phyloP scores from a whole-genome alignment of 2,329 filamentous ascomycete genomes.

The Pestalotiopsis sp. region DNA sequence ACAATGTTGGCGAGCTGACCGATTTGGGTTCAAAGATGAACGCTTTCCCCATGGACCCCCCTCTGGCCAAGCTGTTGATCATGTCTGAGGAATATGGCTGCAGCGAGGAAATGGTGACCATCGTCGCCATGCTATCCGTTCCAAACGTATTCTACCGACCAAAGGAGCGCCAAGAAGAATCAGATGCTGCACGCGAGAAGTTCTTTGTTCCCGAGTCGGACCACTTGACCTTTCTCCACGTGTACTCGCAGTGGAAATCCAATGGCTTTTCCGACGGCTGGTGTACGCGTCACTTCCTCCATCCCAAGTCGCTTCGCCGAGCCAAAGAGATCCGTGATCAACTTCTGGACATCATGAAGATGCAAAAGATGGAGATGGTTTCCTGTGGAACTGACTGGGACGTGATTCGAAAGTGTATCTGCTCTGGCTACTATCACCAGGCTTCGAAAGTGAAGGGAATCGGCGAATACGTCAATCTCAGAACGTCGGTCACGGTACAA shows the following conservation, averaged over 20 bases:
- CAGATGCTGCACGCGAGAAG: constrained; percentile 91
- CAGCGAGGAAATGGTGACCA: constrained; percentile 96
- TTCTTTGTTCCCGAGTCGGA: constrained; percentile 99
- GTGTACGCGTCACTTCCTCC: constrained; percentile 91
- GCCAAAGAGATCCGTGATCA: constrained; percentile 95
- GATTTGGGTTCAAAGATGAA: constrained; percentile 90
- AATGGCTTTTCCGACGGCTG: constrained; percentile 89
- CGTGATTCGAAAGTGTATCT: constrained; percentile 92
- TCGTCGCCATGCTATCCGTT: constrained; percentile 96
- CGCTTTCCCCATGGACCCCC: constrained; percentile 96
- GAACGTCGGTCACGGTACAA: constrained; percentile 91
- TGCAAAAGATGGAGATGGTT: constrained; percentile 84
- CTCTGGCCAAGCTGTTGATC: constrained; percentile 90
- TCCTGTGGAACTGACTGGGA: constrained; percentile 98
- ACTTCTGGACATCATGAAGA: constrained; percentile 88
- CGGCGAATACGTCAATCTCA: constrained; percentile 94
- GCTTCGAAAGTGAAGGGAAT: constrained; percentile 94
- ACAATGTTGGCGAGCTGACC: constrained; percentile 92
- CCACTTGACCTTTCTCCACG: constrained; percentile 91
- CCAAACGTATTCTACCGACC: constrained; percentile 96
- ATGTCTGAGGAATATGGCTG: constrained; percentile 88
- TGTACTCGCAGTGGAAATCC: constrained; percentile 92
- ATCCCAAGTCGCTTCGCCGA: constrained; percentile 88
- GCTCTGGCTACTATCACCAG: constrained; percentile 97
- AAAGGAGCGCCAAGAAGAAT: constrained; percentile 95